Conservation (phyloP, 129 eudicot species). For the Pulicaria dysenterica region DNA sequence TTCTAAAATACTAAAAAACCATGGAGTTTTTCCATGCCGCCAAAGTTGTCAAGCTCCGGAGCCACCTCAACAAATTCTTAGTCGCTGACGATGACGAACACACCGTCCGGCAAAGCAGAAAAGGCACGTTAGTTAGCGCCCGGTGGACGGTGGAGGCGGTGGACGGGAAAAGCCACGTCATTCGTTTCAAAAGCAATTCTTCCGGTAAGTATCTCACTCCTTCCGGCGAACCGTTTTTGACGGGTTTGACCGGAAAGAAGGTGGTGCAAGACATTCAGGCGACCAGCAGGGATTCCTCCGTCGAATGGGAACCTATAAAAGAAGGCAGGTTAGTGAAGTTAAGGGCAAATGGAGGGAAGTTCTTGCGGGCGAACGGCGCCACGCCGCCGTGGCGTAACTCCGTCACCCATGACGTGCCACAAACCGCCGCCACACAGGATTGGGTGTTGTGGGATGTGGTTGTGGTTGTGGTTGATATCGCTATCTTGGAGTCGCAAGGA, state of each 20-base stretch:
- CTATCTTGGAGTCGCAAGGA: conserved; percentile 37
- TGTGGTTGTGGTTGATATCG: conserved; percentile 58
- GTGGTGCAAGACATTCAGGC: conserved; percentile 48
- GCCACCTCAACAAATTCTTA: conserved; percentile 74
- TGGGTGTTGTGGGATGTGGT: conserved; percentile 91
- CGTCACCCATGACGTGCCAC: conserved; percentile 72
- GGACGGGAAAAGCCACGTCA: conserved; percentile 47
- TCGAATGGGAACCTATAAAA: conserved; percentile 86
- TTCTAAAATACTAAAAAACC: not conserved
- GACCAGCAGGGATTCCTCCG: conserved; percentile 32
- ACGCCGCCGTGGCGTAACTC: conserved; percentile 83
- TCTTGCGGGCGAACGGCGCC: conserved; percentile 72
- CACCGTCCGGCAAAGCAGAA: conserved; percentile 61
- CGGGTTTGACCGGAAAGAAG: conserved; percentile 80
- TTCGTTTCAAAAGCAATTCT: conserved; percentile 65
- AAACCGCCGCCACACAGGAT: conserved; percentile 57
- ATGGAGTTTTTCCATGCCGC: conserved; percentile 80
- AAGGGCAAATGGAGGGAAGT: conserved; percentile 57
- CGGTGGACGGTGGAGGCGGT: conserved; percentile 73
- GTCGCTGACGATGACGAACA: conserved; percentile 66
- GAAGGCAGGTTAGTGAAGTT: conserved; percentile 57
- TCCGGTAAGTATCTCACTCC: conserved; percentile 69
- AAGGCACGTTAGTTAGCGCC: conserved; percentile 50
- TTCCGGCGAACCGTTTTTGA: conserved; percentile 53
- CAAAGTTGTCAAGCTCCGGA: conserved; percentile 59